A percentile compares a stretch with the other conserved stretches of the same genome.
phyloP scores from a whole-genome alignment of 352 stramenopile species.

The Phytophthora ohioensis region DNA sequence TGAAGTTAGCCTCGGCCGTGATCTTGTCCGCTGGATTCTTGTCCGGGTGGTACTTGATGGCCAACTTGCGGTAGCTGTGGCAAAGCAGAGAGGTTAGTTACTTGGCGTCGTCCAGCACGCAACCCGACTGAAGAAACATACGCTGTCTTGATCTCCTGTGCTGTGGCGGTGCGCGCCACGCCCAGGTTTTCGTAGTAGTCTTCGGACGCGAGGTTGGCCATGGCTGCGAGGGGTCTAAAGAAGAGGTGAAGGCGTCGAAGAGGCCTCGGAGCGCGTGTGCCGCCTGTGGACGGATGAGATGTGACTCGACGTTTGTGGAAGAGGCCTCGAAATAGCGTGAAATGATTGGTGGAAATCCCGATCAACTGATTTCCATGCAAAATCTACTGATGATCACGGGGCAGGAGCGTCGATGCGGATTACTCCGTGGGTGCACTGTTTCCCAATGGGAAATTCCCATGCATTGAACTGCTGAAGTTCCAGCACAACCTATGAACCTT shows the following conservation, averaged over 20 bases:
- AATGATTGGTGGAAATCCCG: slow-evolving; percentile 26
- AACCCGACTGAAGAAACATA: slow-evolving; percentile 40
- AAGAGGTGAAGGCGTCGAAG: slow-evolving; percentile 13
- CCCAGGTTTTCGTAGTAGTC: slow-evolving; percentile 92
- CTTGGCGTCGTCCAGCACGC: not conserved
- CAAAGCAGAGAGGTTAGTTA: not conserved
- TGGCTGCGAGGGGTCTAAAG: slow-evolving; percentile 9
- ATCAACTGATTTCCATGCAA: slow-evolving; percentile 21
- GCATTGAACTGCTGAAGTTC: not conserved
- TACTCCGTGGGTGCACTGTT: not conserved
- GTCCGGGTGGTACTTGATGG: slow-evolving; percentile 94
- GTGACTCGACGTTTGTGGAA: slow-evolving; percentile 21
- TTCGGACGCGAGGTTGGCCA: slow-evolving; percentile 66
- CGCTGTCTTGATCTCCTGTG: slow-evolving; percentile 89
- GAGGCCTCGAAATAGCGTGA: slow-evolving; percentile 3
- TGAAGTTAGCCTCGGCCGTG: slow-evolving; percentile 93
- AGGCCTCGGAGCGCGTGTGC: not conserved
- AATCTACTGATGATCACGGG: not conserved
- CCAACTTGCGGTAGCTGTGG: slow-evolving; percentile 89
- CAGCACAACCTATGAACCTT: too few species aligned
- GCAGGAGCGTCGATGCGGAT: not conserved
- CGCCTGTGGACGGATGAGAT: slow-evolving; percentile 11
- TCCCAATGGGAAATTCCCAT: not conserved
- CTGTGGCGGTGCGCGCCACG: slow-evolving; percentile 65
- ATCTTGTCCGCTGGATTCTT: slow-evolving; percentile 91